Evolutionary conservation across 1,284 basidiomycete genomes (phyloP), one percentile per base, ranked within the genome.

Genomic region (Fomitopsis betulina): DNA sequence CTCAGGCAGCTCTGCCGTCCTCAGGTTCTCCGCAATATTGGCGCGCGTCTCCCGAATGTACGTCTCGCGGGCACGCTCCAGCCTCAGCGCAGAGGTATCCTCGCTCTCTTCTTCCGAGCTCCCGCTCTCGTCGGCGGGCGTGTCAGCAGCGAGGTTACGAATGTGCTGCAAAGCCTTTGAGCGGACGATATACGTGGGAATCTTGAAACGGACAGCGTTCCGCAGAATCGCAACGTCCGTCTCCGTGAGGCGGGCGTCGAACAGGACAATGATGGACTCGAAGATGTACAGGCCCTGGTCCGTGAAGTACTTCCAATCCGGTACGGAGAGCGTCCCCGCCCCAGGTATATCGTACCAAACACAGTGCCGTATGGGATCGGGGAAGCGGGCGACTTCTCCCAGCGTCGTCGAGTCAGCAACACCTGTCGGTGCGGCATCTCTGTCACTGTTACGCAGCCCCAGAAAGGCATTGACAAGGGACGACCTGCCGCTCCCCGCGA

Each of bases 391-490:
- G 25, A 45, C 21, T 23, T 17, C 21, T 3, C 10, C 33, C 40
- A 40, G n/a, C n/a, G n/a, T 45, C 21, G 53, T 45, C 35, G 8
- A 37, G 35, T 37, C 35, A 2, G 33, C 21, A 9, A 57, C 37
- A 17, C 51, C 51, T n/a, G 51, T 47, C 1, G 17, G 38, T 32
- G 56, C 56, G 8, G 25, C 33, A 32, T 23, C 25, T 13, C 6
- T 21, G n/a, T 43, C 47, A 19, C 33, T 39, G 49, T 57, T 57
- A 35, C 37, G 19, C 17, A 57, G 50, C 5, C 51, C 50, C 23
- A 51, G 56, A 5, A 57, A 19, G 38, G 51, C 56, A 33, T 57
- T 57, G 56, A 47, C 53, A 10, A 57, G 38, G 19, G 56, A 57
- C 17, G 56, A 57, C 56, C 53, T 57, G 50, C 56, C 56, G 32